Evolutionary conservation across 129 eudicot genomes (phyloP).

Genomic region (Deinandra increscens): DNA sequence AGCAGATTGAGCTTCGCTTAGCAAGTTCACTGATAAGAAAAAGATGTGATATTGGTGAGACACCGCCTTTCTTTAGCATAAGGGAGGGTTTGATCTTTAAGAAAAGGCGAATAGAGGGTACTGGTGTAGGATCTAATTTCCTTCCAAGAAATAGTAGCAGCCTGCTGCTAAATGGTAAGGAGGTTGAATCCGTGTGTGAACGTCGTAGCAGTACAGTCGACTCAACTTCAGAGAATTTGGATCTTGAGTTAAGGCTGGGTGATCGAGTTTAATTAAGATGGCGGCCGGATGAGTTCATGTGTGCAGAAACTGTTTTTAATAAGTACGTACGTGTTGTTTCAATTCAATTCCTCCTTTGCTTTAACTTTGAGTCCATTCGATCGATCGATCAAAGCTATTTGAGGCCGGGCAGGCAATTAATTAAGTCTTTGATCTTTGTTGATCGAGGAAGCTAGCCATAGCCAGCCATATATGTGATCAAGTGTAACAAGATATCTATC

Average conservation of each 20-base stretch:
- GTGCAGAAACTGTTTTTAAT: slow-evolving; percentile 31
- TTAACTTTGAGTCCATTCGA: slow-evolving; percentile 22
- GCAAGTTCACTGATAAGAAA: slow-evolving; percentile 31
- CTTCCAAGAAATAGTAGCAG: slow-evolving; percentile 22
- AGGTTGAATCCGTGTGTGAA: slow-evolving; percentile 22
- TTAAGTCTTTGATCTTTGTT: slow-evolving; percentile 19
- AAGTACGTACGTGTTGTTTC: slow-evolving; percentile 26
- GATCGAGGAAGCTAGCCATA: no score
- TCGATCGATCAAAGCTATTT: slow-evolving; percentile 29
- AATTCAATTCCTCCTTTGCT: slow-evolving; percentile 17
- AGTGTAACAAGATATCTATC: no score
- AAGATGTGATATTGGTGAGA: slow-evolving; percentile 20
- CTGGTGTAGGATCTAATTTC: slow-evolving; percentile 18
- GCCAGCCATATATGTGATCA: no score
- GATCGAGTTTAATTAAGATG: no score
- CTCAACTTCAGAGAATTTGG: slow-evolving; percentile 51
- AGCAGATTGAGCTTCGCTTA: slow-evolving; percentile 33
- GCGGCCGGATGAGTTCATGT: slow-evolving; percentile 59
- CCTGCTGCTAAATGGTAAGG: slow-evolving; percentile 28
- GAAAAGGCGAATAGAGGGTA: slow-evolving; percentile 49
- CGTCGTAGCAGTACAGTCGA: slow-evolving; percentile 31
- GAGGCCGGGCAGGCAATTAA: no score
- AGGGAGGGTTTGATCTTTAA: slow-evolving; percentile 29
- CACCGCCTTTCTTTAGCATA: not conserved
- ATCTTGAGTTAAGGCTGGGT: slow-evolving; percentile 97